Evolutionary conservation across 148 eudicot species (phyloP).

Genomic region (Amaranthus palmeri): DNA sequence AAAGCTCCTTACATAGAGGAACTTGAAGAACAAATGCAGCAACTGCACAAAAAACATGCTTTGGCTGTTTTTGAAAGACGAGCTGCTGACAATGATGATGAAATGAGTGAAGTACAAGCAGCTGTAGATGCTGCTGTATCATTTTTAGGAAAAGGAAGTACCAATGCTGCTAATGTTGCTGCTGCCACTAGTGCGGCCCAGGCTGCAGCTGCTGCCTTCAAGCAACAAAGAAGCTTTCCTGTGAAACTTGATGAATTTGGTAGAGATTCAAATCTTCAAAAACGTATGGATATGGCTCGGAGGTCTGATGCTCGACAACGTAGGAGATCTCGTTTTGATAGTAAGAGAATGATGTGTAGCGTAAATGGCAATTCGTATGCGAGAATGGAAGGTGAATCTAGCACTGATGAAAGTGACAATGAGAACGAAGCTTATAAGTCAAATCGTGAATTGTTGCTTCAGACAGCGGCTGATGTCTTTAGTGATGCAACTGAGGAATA

Average conservation of each 20-base stretch:
- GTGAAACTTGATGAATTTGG: conserved; percentile 80
- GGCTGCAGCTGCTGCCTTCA: conserved; percentile 54
- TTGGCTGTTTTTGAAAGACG: conserved; percentile 62
- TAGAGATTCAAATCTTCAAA: conserved; percentile 74
- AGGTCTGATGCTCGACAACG: conserved; percentile 65
- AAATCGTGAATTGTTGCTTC: conserved; percentile 60
- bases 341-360: conserved; percentile 49
- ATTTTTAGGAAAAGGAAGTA: conserved; percentile 53
- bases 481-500: conserved; percentile 82
- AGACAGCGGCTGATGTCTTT: conserved; percentile 73
- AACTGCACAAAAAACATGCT: conserved; percentile 85
- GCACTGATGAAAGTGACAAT: conserved; percentile 96
- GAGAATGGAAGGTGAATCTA: conserved; percentile 87
- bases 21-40: conserved; percentile 88
- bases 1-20: conserved; percentile 95
- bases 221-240: conserved; percentile 47
- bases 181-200: conserved; percentile 75
- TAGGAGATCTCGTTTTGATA: conserved; percentile 58
- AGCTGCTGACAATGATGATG: conserved; percentile 76
- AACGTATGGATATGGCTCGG: conserved; percentile 64
- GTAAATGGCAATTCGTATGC: conserved; percentile 40
- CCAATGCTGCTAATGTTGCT: conserved; percentile 36
- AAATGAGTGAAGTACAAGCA: conserved; percentile 74
- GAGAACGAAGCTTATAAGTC: conserved; percentile 73
- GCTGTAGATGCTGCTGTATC: conserved; percentile 73